Evolutionary conservation across 164 flowering plant species (phyloP).

Genomic region (Platanus orientalis): DNA sequence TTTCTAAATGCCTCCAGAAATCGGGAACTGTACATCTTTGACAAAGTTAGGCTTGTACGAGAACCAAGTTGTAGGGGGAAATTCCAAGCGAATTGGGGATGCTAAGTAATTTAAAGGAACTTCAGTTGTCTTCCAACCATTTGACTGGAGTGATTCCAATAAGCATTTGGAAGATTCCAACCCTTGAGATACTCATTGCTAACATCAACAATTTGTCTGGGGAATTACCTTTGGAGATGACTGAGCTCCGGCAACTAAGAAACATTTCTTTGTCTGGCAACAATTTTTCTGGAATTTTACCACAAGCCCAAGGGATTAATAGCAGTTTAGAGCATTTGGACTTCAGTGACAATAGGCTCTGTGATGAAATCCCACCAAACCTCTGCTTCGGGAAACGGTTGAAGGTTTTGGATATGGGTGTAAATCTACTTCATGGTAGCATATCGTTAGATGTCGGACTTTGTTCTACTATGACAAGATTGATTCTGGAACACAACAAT

Average conservation of each 20-base stretch:
- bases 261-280: constrained; percentile 52
- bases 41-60: too few relatives aligned
- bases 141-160: constrained; percentile 60
- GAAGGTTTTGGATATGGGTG: constrained; percentile 41
- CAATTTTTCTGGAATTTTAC: constrained; percentile 60
- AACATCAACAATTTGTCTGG: constrained; percentile 60
- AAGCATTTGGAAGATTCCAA: constrained; percentile 56
- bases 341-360: constrained; percentile 53
- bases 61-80: too few relatives aligned
- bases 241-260: constrained; percentile 39
- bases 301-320: constrained; percentile 55
- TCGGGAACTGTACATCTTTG: too few relatives aligned
- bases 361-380: constrained; percentile 64
- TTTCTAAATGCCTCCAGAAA: too few relatives aligned
- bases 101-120: constrained; percentile 33
- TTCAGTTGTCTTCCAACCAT: constrained; percentile 41
- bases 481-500: constrained; percentile 51
- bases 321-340: constrained; percentile 51
- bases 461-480: constrained; percentile 48
- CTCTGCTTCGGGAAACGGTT: constrained; percentile 51
- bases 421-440: constrained; percentile 44
- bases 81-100: constrained; percentile 59
- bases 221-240: constrained; percentile 50
- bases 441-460: constrained; percentile 58
- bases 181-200: constrained; percentile 38